phyloP scores from a whole-genome alignment of 1,139 yeast genomes.

The Diutina siamensis region DNA sequence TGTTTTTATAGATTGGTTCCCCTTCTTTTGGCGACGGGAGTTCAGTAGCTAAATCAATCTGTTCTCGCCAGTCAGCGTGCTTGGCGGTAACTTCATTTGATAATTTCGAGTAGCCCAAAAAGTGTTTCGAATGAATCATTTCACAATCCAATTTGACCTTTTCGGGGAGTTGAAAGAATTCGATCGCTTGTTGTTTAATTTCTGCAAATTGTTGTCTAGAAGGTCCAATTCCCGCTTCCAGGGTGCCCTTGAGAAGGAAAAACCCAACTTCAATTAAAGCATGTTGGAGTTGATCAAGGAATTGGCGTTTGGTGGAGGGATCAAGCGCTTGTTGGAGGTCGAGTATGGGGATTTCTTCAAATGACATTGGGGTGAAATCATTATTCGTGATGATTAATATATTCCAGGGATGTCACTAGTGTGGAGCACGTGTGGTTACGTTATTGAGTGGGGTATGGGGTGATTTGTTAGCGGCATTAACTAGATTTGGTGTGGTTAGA shows the following conservation, averaged over 20 bases:
- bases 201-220: conserved; percentile 22
- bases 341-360: conserved; percentile 20
- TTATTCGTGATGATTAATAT: too few species aligned
- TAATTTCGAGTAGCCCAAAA: conserved; percentile 53
- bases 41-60: conserved; percentile 56
- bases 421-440: neutral
- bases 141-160: conserved; percentile 40
- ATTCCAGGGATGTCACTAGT: too few species aligned
- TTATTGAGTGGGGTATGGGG: neutral
- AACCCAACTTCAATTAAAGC: conserved; percentile 56
- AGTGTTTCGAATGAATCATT: conserved; percentile 55
- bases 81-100: conserved; percentile 59
- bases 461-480: neutral
- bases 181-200: conserved; percentile 30
- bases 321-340: conserved; percentile 23
- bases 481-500: too few species aligned
- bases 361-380: conserved; percentile 3
- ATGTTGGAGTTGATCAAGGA: conserved; percentile 34
- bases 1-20: conserved; percentile 42
- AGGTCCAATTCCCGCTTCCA: conserved; percentile 20
- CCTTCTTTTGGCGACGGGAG: conserved; percentile 33
- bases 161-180: conserved; percentile 44
- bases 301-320: conserved; percentile 28
- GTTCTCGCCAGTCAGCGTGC: conserved; percentile 55
- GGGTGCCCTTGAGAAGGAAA: conserved; percentile 38